A percentile compares a stretch with the other conserved stretches of the same genome.
These are phyloP conservation scores for Ajuga reptans DNA, from an alignment of 305 asterid species.

Conservation along the genomic window DNA sequence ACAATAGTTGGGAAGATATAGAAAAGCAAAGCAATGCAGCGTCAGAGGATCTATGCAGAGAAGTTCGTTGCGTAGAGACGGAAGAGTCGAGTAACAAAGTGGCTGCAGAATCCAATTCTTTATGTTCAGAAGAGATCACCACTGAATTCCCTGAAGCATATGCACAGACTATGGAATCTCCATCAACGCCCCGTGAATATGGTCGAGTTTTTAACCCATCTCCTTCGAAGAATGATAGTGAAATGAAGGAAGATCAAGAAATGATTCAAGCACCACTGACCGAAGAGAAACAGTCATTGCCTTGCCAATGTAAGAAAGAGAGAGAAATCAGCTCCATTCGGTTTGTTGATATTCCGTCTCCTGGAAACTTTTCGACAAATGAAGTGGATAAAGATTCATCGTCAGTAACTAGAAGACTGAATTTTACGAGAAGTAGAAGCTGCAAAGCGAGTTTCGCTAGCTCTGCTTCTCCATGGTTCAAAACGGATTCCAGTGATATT, in stretches of 20 bases:
- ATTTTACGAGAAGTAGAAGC: conserved; percentile 62
- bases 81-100: conserved; percentile 37
- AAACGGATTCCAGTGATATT: conserved; percentile 35
- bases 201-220: conserved; percentile 20
- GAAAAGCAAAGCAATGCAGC: conserved; percentile 59
- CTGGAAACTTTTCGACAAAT: conserved; percentile 26
- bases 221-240: conserved; percentile 21
- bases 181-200: conserved; percentile 21
- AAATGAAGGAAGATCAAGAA: conserved; percentile 26
- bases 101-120: conserved; percentile 24
- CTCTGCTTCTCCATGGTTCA: conserved; percentile 38
- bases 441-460: conserved; percentile 48
- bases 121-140: conserved; percentile 27
- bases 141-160: conserved; percentile 22
- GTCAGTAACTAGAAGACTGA: conserved; percentile 31
- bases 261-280: conserved; percentile 4
- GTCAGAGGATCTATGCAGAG: conserved; percentile 72
- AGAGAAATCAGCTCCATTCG: conserved; percentile 35
- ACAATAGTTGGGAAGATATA: conserved; percentile 66
- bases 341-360: conserved; percentile 31
- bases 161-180: conserved; percentile 21
- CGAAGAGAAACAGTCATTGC: conserved; percentile 15
- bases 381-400: conserved; percentile 33
- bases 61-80: conserved; percentile 68
- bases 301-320: conserved; percentile 19